Percentiles rank a stretch among this genome's conserved stretches.
Evolutionary conservation across 495 filamentous ascomycete genomes (phyloP).

Genomic region (Penicillium tannophilum): DNA sequence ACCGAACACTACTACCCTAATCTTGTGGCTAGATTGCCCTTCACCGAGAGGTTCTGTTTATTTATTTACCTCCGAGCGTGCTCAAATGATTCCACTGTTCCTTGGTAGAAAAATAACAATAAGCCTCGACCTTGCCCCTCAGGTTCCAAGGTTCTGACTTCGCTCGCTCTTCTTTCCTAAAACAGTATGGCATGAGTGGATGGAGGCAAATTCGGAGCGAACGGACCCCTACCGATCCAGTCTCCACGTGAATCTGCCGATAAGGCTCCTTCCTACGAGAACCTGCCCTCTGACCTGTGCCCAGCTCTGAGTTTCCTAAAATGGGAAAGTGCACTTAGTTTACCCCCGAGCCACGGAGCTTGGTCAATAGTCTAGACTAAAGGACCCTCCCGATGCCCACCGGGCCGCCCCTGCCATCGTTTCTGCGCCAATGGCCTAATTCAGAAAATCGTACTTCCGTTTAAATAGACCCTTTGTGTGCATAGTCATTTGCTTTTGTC

Average conservation of each 20-base stretch:
- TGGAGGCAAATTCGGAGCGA: background rate
- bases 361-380: slow-evolving; percentile 4
- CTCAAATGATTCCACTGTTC: background rate
- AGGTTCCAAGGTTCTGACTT: background rate
- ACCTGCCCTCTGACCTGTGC: background rate
- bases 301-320: background rate
- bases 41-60: background rate
- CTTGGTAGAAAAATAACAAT: background rate
- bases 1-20: background rate
- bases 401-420: slow-evolving; percentile 1
- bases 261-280: background rate
- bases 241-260: slow-evolving; percentile 9
- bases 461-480: background rate
- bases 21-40: background rate
- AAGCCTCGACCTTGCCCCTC: background rate
- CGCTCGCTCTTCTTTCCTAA: background rate
- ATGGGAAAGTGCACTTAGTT: background rate
- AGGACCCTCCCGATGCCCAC: background rate
- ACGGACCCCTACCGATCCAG: slow-evolving; percentile 2
- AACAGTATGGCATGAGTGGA: background rate
- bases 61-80: background rate
- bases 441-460: background rate
- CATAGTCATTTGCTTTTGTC: background rate
- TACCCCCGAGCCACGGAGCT: slow-evolving; percentile 3
- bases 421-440: background rate